Base-by-base conservation (phyloP, 805 yeast species). In the Spathaspora sp. region DNA sequence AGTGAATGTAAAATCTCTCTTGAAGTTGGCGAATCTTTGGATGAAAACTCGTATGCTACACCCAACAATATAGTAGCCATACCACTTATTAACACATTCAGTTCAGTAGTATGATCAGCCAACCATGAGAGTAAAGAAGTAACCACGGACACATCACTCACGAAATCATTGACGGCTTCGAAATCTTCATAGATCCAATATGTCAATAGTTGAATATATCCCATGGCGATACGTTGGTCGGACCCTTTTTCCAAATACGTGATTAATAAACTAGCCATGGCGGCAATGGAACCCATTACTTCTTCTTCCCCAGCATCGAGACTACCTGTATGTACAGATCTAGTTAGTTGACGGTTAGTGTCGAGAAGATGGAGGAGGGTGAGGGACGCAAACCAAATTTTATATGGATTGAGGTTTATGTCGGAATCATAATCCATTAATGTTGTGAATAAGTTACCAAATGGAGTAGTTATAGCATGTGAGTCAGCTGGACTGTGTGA, bases 101-200 rank as follows among this genome's bases (percentile, higher is more conserved):
- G 62, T 52, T 80, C 84, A 49, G 83, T 75, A 28, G 81, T 73
- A 53, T 67, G 67, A 40, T 69, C 70, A 6, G 75, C 63, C 10
- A 89, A 72, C 52, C 82, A 86, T 1, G 92, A 80, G 3, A 93
- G 65, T 9, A 93, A 68, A 0, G 93, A 79, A 55, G 81, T 86
- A 4, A 88, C 63, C n/a, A 78, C 78, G 0, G 93, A 76, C 1
- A 82, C 64, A 48, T 90, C 96, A 7, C 78, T 73, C 43, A 91
- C 69, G 59, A 94, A 87, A 57, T 85, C 90, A 60, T 87, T 76
- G 1, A 88, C 91, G 0, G 94, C 92, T 1, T 73, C 74, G 14
- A 79, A 75, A 62, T 90, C 90, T 57, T 88, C 97, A 70, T 77
- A 92, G 31, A 89, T 63, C 92, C 96, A 89, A 9, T 77, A 75